Percentiles rank a stretch among this genome's conserved stretches.
These are phyloP conservation scores for Aspergillus amoenus DNA, from an alignment of 2,329 filamentous ascomycete genomes.

Conservation along the genomic window DNA sequence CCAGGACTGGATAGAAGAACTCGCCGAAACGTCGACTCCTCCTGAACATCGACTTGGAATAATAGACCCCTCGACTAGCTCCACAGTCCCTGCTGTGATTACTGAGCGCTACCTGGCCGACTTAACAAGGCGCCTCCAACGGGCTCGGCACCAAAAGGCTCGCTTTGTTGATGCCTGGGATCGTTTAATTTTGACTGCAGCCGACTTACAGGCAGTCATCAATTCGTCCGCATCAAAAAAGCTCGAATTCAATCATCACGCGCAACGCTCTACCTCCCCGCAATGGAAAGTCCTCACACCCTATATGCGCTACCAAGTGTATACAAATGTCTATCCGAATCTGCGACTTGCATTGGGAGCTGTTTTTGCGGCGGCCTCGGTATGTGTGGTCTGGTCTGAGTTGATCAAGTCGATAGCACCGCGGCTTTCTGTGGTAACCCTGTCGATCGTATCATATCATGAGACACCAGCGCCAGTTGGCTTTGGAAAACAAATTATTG, in stretches of 20 bases:
- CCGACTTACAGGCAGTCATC: slow-evolving; percentile 74
- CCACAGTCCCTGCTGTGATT: slow-evolving; percentile 73
- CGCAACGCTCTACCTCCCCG: slow-evolving; percentile 56
- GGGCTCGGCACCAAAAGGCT: slow-evolving; percentile 78
- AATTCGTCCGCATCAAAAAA: slow-evolving; percentile 79
- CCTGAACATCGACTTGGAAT: slow-evolving; percentile 56
- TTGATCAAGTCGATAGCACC: slow-evolving; percentile 79
- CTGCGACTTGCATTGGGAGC: slow-evolving; percentile 64
- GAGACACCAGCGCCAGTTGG: slow-evolving; percentile 73
- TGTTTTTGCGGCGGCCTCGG: slow-evolving; percentile 71
- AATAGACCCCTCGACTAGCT: slow-evolving; percentile 32
- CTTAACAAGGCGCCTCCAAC: slow-evolving; percentile 75
- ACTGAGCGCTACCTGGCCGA: slow-evolving; percentile 93
- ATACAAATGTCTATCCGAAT: slow-evolving; percentile 72
- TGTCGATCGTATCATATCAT: slow-evolving; percentile 65
- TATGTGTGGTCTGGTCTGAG: slow-evolving; percentile 90
- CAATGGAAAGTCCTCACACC: slow-evolving; percentile 68
- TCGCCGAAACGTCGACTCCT: slow-evolving; percentile 73
- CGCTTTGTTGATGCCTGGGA: slow-evolving; percentile 87
- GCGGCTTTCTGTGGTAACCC: slow-evolving; percentile 68
- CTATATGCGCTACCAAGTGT: slow-evolving; percentile 74
- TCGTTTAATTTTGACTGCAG: slow-evolving; percentile 70
- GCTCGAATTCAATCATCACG: slow-evolving; percentile 68
- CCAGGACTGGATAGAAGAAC: slow-evolving; percentile 93
- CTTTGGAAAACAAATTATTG: slow-evolving; percentile 81